phyloP scores from a whole-genome alignment of 202 grass and related monocot genomes.

The Carex sylvatica region DNA sequence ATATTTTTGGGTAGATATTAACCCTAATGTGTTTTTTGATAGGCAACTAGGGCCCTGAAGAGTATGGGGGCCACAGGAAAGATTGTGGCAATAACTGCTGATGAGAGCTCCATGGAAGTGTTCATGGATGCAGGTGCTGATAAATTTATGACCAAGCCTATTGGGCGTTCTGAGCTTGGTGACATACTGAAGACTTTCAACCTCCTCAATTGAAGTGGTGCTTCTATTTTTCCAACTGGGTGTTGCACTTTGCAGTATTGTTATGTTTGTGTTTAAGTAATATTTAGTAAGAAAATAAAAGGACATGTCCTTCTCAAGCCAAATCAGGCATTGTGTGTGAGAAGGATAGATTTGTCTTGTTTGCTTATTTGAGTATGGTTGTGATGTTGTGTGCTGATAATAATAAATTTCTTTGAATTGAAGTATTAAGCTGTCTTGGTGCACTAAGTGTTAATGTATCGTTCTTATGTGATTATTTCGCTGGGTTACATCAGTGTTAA shows the following conservation, averaged over 20 bases:
- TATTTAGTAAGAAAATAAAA: not conserved
- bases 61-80: not conserved
- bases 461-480: not conserved
- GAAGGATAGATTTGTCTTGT: not conserved
- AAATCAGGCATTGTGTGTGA: not conserved
- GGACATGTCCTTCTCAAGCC: not conserved
- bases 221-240: not conserved
- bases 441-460: not conserved
- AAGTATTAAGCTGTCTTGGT: not conserved
- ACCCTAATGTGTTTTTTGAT: not conserved
- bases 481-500: not conserved
- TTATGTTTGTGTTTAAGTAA: not conserved
- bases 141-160: constrained; percentile 8
- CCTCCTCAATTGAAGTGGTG: not conserved
- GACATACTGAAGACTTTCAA: not conserved
- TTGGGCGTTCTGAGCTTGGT: not conserved
- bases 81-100: constrained; percentile 8
- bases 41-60: constrained; percentile 16
- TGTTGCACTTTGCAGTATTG: not conserved
- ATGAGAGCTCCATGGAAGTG: not conserved
- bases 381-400: not conserved
- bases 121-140: constrained; percentile 17
- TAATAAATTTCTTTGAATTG: constrained; percentile 4
- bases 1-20: not conserved
- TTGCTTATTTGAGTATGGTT: not conserved